Evolutionary conservation across 441 rosid species (phyloP).

Genomic region (Corymbia calophylla): DNA sequence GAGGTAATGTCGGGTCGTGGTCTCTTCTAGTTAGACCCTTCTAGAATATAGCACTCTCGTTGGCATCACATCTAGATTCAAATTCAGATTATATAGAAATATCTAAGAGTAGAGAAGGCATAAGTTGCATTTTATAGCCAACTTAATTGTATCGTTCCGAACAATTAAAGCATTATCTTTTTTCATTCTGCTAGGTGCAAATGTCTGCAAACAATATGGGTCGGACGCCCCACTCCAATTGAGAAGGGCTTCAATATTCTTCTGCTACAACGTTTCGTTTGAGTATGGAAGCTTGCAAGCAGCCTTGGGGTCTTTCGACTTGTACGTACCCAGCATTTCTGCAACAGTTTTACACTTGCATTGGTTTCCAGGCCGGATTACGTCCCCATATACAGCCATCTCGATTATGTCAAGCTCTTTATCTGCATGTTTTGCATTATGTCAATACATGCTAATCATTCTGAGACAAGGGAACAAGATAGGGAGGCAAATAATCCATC

Average conservation of each 20-base stretch:
- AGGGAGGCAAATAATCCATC: background rate
- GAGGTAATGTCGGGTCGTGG: background rate
- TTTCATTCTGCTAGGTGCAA: background rate
- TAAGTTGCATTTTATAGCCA: background rate
- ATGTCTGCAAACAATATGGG: background rate
- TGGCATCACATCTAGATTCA: background rate
- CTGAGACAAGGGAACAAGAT: background rate
- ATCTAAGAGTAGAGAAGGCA: background rate
- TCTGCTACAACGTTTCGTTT: background rate
- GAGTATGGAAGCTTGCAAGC: conserved; percentile 34
- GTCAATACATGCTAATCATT: background rate
- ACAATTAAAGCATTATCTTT: background rate
- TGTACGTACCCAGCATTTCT: conserved; percentile 61
- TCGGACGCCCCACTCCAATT: background rate
- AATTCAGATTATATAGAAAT: background rate
- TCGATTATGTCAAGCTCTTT: conserved; percentile 78
- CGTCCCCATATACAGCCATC: conserved; percentile 93
- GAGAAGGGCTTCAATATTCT: background rate
- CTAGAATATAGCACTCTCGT: background rate
- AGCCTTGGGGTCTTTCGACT: conserved; percentile 57
- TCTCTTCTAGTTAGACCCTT: background rate
- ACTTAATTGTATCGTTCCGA: background rate
- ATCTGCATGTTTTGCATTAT: conserved; percentile 27
- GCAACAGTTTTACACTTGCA: conserved; percentile 81
- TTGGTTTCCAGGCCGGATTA: conserved; percentile 71